Percentiles rank a stretch among this genome's conserved stretches.
Evolutionary conservation across 805 yeast genomes (phyloP).

Genomic region (Zygoascus ofunaensis): DNA sequence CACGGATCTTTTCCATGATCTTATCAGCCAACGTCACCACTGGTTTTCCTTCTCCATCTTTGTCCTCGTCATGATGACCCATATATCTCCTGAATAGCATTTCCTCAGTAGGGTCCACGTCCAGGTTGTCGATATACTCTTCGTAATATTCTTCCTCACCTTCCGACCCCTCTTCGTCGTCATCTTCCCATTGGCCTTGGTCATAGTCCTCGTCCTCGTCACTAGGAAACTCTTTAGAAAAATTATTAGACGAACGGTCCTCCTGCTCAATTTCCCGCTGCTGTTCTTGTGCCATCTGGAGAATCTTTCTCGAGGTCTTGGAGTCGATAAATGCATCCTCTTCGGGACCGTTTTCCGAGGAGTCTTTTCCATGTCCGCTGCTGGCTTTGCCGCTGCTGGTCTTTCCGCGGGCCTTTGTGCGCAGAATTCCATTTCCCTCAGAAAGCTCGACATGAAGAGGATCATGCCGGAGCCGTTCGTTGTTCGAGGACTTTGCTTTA

Average conservation of each 20-base stretch:
- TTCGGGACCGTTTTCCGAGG: conserved; percentile 20
- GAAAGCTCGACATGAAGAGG: conserved; percentile 74
- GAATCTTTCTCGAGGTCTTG: conserved; percentile 68
- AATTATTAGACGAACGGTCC: too few species aligned
- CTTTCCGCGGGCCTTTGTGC: conserved; percentile 32
- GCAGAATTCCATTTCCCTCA: conserved; percentile 63
- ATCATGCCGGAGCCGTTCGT: conserved; percentile 52
- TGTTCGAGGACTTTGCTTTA: conserved; percentile 27
- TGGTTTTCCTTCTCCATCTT: conserved; percentile 16
- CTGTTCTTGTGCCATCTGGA: conserved; percentile 85
- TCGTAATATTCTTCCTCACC: conserved; percentile 40
- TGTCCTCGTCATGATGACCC: conserved; percentile 18
- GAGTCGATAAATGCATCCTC: conserved; percentile 61
- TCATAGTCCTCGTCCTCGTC: conserved; percentile 41
- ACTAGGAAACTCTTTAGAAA: conserved; percentile 30
- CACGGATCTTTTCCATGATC: conserved; percentile 81
- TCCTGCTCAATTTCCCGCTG: conserved; percentile 82
- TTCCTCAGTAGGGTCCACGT: conserved; percentile 71
- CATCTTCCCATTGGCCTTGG: conserved; percentile 32
- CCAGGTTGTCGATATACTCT: conserved; percentile 45
- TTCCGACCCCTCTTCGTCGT: conserved; percentile 30
- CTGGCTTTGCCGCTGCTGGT: conserved; percentile 31
- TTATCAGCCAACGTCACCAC: conserved; percentile 63
- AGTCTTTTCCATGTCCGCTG: conserved; percentile 20
- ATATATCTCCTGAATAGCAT: conserved; percentile 70